phyloP scores from a whole-genome alignment of 257 asterid species.

The Prunella vulgaris region DNA sequence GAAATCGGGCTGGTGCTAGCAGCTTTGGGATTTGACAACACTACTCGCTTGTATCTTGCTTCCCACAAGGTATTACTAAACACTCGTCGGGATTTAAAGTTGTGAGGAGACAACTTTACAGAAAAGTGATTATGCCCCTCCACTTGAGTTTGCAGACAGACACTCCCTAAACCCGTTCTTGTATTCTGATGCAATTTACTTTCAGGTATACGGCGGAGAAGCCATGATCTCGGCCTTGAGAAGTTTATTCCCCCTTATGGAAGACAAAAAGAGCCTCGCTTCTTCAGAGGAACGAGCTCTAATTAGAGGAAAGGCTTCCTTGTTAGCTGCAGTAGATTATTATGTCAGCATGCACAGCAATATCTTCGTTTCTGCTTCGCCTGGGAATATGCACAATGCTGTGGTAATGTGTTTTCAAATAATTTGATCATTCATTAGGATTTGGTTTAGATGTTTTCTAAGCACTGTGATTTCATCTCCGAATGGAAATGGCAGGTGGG shows the following conservation, averaged over 20 bases:
- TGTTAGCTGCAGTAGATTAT: conserved; percentile 94
- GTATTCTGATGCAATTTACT: not conserved
- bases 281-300: conserved; percentile 79
- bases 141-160: not conserved
- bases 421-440: not conserved
- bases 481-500: conserved; percentile 49
- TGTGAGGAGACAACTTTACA: no score
- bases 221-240: conserved; percentile 71
- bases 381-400: conserved; percentile 99
- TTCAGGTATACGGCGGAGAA: conserved; percentile 95
- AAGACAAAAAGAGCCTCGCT: conserved; percentile 84
- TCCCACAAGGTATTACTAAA: conserved; percentile 64
- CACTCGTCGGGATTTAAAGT: no score
- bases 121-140: no score
- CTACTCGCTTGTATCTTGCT: conserved; percentile 84
- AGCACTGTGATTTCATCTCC: not conserved
- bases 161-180: not conserved
- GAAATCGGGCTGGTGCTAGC: conserved; percentile 89
- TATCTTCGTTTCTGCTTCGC: conserved; percentile 92
- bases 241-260: conserved; percentile 82
- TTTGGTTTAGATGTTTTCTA: not conserved
- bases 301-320: conserved; percentile 86
- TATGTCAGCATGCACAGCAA: conserved; percentile 94
- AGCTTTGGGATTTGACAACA: conserved; percentile 88
- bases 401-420: conserved; percentile 43